phyloP scores from a whole-genome alignment of 2,329 filamentous ascomycete genomes.

The Pestalotiopsis sp. region DNA sequence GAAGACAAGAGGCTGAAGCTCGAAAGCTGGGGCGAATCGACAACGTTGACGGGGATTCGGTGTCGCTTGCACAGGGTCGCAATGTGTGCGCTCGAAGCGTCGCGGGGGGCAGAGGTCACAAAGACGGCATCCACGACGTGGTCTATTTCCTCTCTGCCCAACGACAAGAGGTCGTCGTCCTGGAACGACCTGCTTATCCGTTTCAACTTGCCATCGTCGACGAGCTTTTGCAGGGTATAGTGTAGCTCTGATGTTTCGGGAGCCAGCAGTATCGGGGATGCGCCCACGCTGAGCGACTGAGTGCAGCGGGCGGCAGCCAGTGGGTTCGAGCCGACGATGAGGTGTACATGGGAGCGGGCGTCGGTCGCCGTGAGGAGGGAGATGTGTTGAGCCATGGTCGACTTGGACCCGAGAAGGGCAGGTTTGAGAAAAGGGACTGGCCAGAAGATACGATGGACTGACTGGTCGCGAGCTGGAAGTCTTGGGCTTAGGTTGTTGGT shows the following conservation, averaged over 20 bases:
- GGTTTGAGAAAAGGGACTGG: background rate
- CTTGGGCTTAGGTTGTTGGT: no score
- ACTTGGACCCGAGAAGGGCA: constrained; percentile 1
- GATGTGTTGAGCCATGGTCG: constrained; percentile 27
- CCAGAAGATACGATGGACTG: background rate
- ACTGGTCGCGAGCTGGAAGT: background rate
- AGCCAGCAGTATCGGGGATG: constrained; percentile 76
- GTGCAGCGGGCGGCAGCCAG: constrained; percentile 83
- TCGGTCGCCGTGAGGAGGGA: constrained; percentile 74
- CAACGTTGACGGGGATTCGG: constrained; percentile 90
- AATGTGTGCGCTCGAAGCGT: constrained; percentile 57
- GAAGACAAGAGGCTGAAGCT: constrained; percentile 89
- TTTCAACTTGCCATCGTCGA: constrained; percentile 66
- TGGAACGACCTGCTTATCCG: constrained; percentile 70
- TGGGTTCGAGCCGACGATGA: constrained; percentile 84
- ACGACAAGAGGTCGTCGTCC: constrained; percentile 69
- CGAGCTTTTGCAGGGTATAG: constrained; percentile 59
- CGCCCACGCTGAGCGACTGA: constrained; percentile 80
- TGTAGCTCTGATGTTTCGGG: constrained; percentile 63
- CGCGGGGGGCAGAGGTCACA: constrained; percentile 64
- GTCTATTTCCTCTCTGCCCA: constrained; percentile 81
- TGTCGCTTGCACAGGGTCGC: constrained; percentile 74
- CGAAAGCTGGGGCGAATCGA: constrained; percentile 83
- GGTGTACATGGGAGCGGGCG: constrained; percentile 71
- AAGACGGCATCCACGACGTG: constrained; percentile 89